Percentiles rank a stretch among this genome's conserved stretches.
Evolutionary conservation across 768 basidiomycete genomes (phyloP).

Genomic region (Suillus weaverae): DNA sequence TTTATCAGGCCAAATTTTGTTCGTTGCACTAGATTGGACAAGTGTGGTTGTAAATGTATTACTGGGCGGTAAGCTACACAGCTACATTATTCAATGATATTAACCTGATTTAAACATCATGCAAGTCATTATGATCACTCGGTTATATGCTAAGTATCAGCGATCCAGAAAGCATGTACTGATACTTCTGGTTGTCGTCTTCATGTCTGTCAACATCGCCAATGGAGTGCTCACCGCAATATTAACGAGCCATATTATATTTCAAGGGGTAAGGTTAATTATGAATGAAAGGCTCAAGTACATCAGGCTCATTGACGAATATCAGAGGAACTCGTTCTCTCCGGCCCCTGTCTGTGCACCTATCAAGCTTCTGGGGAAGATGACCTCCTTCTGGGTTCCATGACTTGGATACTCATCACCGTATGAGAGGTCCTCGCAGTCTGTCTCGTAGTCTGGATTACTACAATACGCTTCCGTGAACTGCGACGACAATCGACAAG

Average conservation of each 20-base stretch:
- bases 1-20: not conserved
- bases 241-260: not conserved
- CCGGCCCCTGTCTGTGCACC: not conserved
- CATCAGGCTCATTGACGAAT: not conserved
- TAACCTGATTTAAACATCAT: not conserved
- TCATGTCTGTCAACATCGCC: not conserved
- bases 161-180: not conserved
- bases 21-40: not conserved
- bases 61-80: not conserved
- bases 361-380: not conserved
- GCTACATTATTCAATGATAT: not conserved
- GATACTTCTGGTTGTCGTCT: not conserved
- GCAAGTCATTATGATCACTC: not conserved
- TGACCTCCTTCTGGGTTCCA: not conserved
- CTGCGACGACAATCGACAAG: not conserved
- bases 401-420: not conserved
- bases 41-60: not conserved
- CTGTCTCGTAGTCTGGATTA: not conserved
- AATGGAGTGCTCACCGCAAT: not conserved
- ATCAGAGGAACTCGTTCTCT: not conserved
- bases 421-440: not conserved
- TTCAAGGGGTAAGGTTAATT: not conserved
- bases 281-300: not conserved
- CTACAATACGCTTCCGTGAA: not conserved
- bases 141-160: not conserved